Base-by-base conservation (phyloP, 1,284 basidiomycete species). In the Ceratorhiza oryzae-sativae region DNA sequence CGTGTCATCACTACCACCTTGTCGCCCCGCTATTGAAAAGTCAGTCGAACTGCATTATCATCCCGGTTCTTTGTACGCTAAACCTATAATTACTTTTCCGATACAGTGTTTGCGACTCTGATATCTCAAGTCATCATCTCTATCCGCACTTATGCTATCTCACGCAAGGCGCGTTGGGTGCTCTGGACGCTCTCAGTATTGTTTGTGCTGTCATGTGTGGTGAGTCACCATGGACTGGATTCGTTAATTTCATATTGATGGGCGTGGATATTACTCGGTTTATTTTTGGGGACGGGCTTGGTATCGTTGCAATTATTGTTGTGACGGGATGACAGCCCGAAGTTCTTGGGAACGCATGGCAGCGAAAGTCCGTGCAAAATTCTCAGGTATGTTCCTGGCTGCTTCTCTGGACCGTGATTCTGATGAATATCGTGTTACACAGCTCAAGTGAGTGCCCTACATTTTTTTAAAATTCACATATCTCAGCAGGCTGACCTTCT, bases 301-400 rank as follows among this genome's bases (percentile, higher is more conserved):
- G 42, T 10, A 45, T 45, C 42, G 15, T 45, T 3, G 4, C 3
- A 18, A 10, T 45, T 4, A 3, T 45, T 4, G 9, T 18, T 8
- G 15, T 18, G 18, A 45, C 42, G 42, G 6, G 42, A 45, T 45
- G 42, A 45, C 27, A 68, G 63, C 51, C 63, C 34, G 63, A 68
- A 32, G 39, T 56, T 23, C 51, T 68, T 9, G 63, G 63, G 39
- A 68, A 56, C 39, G 63, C 27, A 5, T 68, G 63, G 63, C 63
- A 68, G 39, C 63, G 63, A 34, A 68, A 68, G 39, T 34, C 51
- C 39, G 63, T 68, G 9, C 63, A 56, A 30, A 68, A 68, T 32
- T 68, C 63, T 4, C n/a, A n/a, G 4, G 63, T 65, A 23, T 20
- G 58, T 63, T 88, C 15, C 10, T 18, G 41, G 2, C 12, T 30